Conservation (phyloP, 2,329 filamentous ascomycete species). For the Escovopsis sp. region DNA sequence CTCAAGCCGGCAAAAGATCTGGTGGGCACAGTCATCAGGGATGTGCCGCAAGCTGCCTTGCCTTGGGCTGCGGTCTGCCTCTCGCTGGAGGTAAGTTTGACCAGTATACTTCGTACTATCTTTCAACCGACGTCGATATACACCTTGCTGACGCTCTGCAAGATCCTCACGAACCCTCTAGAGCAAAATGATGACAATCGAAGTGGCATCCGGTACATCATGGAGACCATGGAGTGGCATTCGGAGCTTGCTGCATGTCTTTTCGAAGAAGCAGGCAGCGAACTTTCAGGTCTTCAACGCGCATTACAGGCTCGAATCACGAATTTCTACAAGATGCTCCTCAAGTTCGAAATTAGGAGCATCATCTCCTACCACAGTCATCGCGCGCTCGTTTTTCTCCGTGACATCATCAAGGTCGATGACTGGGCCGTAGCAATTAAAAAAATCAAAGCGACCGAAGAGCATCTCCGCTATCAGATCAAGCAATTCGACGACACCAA, state of each 20-base stretch:
- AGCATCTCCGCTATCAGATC: constrained; percentile 5
- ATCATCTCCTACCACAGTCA: constrained; percentile 21
- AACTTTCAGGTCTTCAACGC: constrained; percentile 4
- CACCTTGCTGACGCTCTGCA: not conserved
- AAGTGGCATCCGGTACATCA: constrained; percentile 20
- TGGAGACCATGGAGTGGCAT: constrained; percentile 25
- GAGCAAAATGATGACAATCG: constrained; percentile 15
- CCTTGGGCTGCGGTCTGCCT: constrained; percentile 23
- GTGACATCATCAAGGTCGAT: constrained; percentile 17
- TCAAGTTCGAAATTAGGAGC: constrained; percentile 27
- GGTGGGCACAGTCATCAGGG: constrained; percentile 13
- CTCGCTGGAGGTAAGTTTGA: constrained; percentile 15
- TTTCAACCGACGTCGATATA: not conserved
- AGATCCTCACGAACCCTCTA: constrained; percentile 19
- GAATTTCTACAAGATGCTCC: constrained; percentile 22
- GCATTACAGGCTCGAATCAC: constrained; percentile 15
- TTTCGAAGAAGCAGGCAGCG: constrained; percentile 8
- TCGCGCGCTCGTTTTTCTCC: constrained; percentile 12
- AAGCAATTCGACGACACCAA: constrained; percentile 5
- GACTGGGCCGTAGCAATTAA: constrained; percentile 19
- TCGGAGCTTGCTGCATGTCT: constrained; percentile 16
- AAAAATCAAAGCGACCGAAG: constrained; percentile 16
- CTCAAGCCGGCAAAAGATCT: constrained; percentile 13
- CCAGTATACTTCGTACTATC: no score
- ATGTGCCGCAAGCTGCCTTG: constrained; percentile 19